A percentile compares a stretch with the other conserved stretches of the same genome.
Evolutionary conservation across 257 asterid genomes (phyloP).

Genomic region (Petrea volubilis): DNA sequence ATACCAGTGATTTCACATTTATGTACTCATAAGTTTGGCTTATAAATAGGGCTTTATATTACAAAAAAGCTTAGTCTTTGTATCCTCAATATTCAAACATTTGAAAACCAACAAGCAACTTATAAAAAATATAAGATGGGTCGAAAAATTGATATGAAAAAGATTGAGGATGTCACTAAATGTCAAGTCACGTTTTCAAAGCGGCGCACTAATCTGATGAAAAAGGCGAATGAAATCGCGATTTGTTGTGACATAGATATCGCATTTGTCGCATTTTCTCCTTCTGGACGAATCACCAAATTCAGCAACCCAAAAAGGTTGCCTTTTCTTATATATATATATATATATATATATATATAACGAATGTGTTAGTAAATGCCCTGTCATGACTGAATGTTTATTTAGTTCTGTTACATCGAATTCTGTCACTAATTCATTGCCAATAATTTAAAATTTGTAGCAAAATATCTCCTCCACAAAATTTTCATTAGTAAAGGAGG

Average conservation of each 20-base stretch:
- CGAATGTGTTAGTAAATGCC: too few species aligned
- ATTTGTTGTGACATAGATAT: conserved; percentile 50
- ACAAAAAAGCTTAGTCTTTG: too few species aligned
- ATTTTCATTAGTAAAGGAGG: too few species aligned
- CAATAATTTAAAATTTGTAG: too few species aligned
- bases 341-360: too few species aligned
- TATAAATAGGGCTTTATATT: conserved; percentile 25
- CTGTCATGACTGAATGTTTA: too few species aligned
- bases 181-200: conserved; percentile 73
- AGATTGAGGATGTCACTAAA: conserved; percentile 45
- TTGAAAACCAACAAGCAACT: too few species aligned
- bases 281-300: conserved; percentile 60
- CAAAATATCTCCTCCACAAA: too few species aligned
- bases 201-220: conserved; percentile 52
- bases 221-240: conserved; percentile 48
- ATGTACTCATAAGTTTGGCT: background rate
- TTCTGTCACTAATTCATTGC: too few species aligned
- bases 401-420: too few species aligned
- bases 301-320: conserved; percentile 42
- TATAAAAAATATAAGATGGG: conserved; percentile 38
- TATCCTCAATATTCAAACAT: too few species aligned
- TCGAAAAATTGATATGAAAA: conserved; percentile 56
- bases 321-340: too few species aligned
- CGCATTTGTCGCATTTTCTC: conserved; percentile 53
- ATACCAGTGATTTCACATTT: conserved; percentile 5